These are phyloP conservation scores for Cryptococcus hybrid DNA, from an alignment of 1,284 basidiomycete genomes.

Conservation along the genomic window DNA sequence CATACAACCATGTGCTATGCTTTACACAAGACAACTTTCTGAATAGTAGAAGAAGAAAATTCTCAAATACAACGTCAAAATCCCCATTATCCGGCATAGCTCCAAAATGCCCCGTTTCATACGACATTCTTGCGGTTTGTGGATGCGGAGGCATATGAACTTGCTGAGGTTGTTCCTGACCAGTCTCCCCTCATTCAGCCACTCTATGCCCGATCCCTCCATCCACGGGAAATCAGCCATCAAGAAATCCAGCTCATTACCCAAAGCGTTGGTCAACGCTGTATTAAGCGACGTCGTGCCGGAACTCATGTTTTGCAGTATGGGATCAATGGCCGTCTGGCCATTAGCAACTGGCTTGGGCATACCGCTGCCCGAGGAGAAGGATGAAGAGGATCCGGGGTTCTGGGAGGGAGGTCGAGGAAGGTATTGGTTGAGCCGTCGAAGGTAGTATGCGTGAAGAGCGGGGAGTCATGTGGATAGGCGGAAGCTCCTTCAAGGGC, in stretches of 20 bases:
- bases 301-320: conserved; percentile 6
- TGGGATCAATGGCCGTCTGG: conserved; percentile 3
- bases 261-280: neutral
- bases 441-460: conserved; percentile 34
- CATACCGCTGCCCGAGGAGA: too few relatives aligned
- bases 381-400: too few relatives aligned
- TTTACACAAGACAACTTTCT: too few relatives aligned
- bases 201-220: neutral
- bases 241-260: conserved; percentile 27
- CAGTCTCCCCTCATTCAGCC: too few relatives aligned
- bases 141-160: too few relatives aligned
- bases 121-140: too few relatives aligned
- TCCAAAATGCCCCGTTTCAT: too few relatives aligned
- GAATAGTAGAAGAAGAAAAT: too few relatives aligned
- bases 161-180: too few relatives aligned
- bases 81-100: too few relatives aligned
- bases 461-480: conserved; percentile 30
- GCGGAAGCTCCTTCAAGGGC: conserved; percentile 25
- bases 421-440: conserved; percentile 18
- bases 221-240: conserved; percentile 31
- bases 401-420: conserved; percentile 6
- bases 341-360: neutral
- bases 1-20: too few relatives aligned
- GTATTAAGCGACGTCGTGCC: neutral
- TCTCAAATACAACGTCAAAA: too few relatives aligned